Evolutionary conservation across 331 rosid species (phyloP), one percentile per base, ranked within the genome.

Genomic region (Quercus tomentella): DNA sequence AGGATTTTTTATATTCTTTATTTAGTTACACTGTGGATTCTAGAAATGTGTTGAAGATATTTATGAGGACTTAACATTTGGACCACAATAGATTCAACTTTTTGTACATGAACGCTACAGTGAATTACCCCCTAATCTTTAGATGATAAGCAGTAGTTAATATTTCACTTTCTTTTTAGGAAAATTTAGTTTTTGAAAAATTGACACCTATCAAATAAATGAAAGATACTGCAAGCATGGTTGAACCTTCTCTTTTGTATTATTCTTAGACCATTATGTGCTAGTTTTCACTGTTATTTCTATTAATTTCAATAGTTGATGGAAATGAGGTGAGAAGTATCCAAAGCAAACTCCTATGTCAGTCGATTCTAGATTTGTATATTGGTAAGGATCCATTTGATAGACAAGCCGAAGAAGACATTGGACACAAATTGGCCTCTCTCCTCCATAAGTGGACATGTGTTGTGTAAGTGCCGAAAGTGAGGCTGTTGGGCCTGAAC

Each of bases 241-340:
- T 60, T 71, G 54, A 18, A 2, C 43, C 11, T 7, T 33, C 45
- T 22, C 33, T 49, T 72, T 18, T 30, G 7, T 14, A 6, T 18
- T 7, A n/a, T 5, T n/a, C 30, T 18, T 20, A 21, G 25, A 55
- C 12, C 1, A 7, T 6, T 52, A 35, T 56, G 26, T 20, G 22
- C n/a, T 26, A 16, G 45, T 18, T 35, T 8, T 67, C 12, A 67
- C n/a, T 35, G 2, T 20, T 67, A 20, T 79, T 43, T 57, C 54
- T 79, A 37, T 68, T 58, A 43, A 56, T 73, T 84, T 60, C 20
- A 81, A 82, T 67, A 96, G 99, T 96, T 86, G 97, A 96, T 41
- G 97, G 98, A 74, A 85, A 93, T 60, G 97, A 96, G 81, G 93
- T 96, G 82, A 98, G 99, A 85, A 91, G 92, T 79, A 89, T 96